Evolutionary conservation across 345 rosid species (phyloP).

Genomic region (Corchorus olitorius): DNA sequence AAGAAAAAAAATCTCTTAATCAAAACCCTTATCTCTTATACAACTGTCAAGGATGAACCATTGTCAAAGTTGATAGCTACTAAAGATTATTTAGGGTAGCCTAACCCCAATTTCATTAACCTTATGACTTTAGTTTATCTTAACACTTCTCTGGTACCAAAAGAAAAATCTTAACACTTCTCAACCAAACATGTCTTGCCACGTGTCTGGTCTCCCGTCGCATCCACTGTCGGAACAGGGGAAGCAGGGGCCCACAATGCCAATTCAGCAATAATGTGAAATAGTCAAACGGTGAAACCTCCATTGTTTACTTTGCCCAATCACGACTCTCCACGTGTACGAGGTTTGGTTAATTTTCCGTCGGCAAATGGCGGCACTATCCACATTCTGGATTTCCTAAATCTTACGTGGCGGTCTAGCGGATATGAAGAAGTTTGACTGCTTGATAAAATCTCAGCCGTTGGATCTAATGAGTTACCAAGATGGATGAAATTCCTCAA

Average conservation of each 20-base stretch:
- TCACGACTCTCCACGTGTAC: conserved; percentile 23
- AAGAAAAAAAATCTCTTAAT: not conserved
- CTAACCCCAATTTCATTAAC: conserved; percentile 22
- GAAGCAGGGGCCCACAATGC: conserved; percentile 44
- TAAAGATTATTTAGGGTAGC: conserved; percentile 25
- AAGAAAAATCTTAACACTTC: not conserved
- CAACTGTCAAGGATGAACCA: not conserved
- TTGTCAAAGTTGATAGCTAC: not conserved
- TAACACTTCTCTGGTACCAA: conserved; percentile 7
- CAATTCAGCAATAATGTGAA: conserved; percentile 18
- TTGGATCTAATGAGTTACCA: conserved; percentile 39
- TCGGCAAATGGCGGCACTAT: conserved; percentile 40
- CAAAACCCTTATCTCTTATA: not conserved
- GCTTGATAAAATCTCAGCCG: conserved; percentile 20
- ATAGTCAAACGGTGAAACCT: conserved; percentile 10
- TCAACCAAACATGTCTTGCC: conserved; percentile 16
- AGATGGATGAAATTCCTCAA: conserved; percentile 34
- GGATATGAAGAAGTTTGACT: conserved; percentile 21
- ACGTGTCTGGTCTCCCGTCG: conserved; percentile 22
- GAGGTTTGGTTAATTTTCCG: conserved; percentile 2
- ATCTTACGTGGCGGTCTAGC: conserved; percentile 35
- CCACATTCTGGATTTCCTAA: conserved; percentile 11
- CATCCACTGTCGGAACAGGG: conserved; percentile 33
- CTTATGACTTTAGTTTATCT: no score
- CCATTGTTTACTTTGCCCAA: not conserved